These are phyloP conservation scores for Coemansia reversa DNA, from an alignment of 192 early-diverging fungal genomes.

Conservation along the genomic window DNA sequence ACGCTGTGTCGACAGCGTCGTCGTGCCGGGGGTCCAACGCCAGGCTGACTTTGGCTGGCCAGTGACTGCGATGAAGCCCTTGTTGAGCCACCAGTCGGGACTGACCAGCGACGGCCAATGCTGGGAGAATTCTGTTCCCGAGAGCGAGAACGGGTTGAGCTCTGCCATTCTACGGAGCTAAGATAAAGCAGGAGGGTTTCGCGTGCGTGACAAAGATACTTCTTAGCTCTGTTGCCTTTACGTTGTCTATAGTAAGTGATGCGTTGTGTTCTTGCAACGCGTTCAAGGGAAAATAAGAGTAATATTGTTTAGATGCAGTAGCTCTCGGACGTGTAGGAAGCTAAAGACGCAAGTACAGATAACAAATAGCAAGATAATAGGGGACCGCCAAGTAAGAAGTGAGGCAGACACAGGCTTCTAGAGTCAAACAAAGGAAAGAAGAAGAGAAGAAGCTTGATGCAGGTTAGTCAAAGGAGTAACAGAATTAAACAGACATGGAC, in stretches of 20 bases:
- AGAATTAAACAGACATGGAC: no score
- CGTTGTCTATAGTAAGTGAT: background rate
- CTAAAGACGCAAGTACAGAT: background rate
- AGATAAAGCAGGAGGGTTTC: background rate
- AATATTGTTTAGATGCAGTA: background rate
- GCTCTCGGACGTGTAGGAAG: no score
- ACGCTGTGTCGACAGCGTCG: constrained; percentile 52
- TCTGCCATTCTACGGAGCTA: constrained; percentile 28
- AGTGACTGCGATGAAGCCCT: constrained; percentile 41
- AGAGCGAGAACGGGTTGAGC: constrained; percentile 50
- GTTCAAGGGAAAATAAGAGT: background rate
- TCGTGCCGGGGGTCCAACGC: constrained; percentile 55
- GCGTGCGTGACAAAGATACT: background rate
- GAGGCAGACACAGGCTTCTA: background rate
- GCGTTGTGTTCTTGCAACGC: background rate
- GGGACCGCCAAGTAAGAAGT: background rate
- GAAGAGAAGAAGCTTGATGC: background rate
- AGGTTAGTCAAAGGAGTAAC: constrained; percentile 10
- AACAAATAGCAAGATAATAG: background rate
- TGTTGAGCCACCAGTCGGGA: constrained; percentile 57
- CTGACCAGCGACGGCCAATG: constrained; percentile 57
- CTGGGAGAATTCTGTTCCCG: constrained; percentile 52
- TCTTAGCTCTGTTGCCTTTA: background rate
- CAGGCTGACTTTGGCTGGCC: constrained; percentile 55
- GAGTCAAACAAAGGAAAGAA: constrained; percentile 1